These are phyloP conservation scores for Centrapalus pauciflorus DNA, from an alignment of 129 eudicot species.

Conservation along the genomic window DNA sequence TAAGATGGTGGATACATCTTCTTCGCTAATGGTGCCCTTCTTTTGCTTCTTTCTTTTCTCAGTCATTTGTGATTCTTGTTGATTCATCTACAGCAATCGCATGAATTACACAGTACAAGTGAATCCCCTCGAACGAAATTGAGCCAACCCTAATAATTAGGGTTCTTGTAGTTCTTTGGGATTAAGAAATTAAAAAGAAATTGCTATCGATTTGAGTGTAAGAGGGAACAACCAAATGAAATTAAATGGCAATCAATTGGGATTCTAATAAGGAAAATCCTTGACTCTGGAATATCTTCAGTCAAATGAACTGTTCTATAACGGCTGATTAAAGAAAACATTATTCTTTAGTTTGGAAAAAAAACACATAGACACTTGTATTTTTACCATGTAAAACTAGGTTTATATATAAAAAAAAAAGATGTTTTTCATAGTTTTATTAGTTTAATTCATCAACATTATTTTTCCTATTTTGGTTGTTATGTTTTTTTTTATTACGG, in stretches of 20 bases:
- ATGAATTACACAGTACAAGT: constrained; percentile 4
- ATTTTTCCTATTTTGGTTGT: too few relatives aligned
- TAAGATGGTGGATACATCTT: constrained; percentile 48
- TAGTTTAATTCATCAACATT: too few relatives aligned
- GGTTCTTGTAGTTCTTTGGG: constrained; percentile 3
- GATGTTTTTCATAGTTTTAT: too few relatives aligned
- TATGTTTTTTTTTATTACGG: too few relatives aligned
- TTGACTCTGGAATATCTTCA: background rate
- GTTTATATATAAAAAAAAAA: too few relatives aligned
- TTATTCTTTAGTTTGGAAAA: background rate
- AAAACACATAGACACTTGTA: too few relatives aligned
- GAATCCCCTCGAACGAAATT: background rate
- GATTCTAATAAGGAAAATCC: constrained; percentile 2
- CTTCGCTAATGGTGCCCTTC: constrained; percentile 56
- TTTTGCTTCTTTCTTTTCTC: constrained; percentile 39
- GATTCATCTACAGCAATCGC: background rate
- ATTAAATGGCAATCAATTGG: background rate
- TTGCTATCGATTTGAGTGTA: constrained; percentile 1
- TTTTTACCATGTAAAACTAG: too few relatives aligned
- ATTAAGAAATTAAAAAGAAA: constrained; percentile 3
- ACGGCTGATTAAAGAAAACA: background rate
- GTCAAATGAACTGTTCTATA: constrained; percentile 1
- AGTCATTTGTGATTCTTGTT: constrained; percentile 32
- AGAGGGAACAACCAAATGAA: constrained; percentile 1
- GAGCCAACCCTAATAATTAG: background rate